Conservation (phyloP, 2,329 filamentous ascomycete genomes). For the Aspergillus floridensis region DNA sequence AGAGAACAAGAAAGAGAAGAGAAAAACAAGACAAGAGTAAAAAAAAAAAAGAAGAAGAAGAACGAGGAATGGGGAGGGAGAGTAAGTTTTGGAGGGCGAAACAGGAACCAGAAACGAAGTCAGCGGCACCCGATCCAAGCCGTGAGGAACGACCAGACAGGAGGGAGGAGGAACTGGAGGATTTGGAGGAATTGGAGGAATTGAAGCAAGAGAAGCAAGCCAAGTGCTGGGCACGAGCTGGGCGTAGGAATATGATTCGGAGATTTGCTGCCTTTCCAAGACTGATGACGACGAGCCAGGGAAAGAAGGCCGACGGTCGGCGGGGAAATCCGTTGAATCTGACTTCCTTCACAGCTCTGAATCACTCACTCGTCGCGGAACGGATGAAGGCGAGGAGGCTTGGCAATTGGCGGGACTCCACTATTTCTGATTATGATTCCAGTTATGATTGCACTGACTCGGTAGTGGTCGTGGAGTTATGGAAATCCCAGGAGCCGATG, state of each 20-base stretch:
- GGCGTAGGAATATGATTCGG: neutral
- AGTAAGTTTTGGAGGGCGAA: neutral
- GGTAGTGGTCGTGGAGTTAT: too few species aligned
- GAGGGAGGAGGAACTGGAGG: conserved; percentile 1
- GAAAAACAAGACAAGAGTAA: neutral
- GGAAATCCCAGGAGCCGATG: too few species aligned
- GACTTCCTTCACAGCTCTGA: neutral
- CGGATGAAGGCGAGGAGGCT: conserved; percentile 11
- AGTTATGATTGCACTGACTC: too few species aligned
- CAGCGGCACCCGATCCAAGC: neutral
- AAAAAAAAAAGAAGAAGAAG: conserved; percentile 1
- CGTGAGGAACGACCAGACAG: neutral
- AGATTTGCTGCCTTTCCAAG: neutral
- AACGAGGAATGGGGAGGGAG: neutral
- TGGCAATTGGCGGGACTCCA: conserved; percentile 15
- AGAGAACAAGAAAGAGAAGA: neutral
- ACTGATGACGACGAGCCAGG: neutral
- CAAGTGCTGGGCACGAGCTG: neutral
- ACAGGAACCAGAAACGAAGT: neutral
- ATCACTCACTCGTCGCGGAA: conserved; percentile 15
- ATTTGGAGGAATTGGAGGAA: too few species aligned
- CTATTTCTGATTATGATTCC: neutral
- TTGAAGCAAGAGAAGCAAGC: neutral
- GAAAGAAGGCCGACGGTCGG: neutral
- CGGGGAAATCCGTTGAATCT: too few species aligned